These are phyloP conservation scores for Eimeria acervulina DNA, from an alignment of 169 alveolate genomes.

Conservation along the genomic window DNA sequence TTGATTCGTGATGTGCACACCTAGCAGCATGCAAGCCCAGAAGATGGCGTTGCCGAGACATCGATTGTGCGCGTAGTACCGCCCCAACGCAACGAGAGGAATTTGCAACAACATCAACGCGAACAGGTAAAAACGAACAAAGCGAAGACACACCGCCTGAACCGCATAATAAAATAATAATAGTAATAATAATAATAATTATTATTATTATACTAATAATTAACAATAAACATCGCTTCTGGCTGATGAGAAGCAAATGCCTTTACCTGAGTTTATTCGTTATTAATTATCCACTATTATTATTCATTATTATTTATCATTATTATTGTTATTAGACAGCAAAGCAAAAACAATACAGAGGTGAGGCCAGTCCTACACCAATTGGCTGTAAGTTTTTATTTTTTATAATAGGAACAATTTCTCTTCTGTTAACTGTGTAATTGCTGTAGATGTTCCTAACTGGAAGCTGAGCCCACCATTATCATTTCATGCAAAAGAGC, in stretches of 20 bases:
- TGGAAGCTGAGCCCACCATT: constrained; percentile 70
- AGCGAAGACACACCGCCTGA: constrained; percentile 85
- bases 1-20: background rate
- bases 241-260: too few species aligned
- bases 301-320: too few species aligned
- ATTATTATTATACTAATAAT: too few species aligned
- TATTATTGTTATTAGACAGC: background rate
- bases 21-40: constrained; percentile 84
- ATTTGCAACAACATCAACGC: constrained; percentile 84
- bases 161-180: background rate
- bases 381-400: too few species aligned
- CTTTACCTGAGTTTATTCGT: too few species aligned
- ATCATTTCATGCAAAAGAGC: constrained; percentile 90
- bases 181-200: background rate
- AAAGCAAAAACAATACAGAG: too few species aligned
- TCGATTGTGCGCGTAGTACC: constrained; percentile 63
- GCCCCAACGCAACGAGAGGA: constrained; percentile 83
- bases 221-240: too few species aligned
- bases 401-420: too few species aligned
- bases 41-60: constrained; percentile 77
- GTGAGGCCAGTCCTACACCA: too few species aligned
- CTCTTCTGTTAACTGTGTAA: background rate
- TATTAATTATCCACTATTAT: too few species aligned
- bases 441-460: background rate
- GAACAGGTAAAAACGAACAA: constrained; percentile 79